Conservation (phyloP, 192 early-diverging fungal species). For the Coemansia sp. region DNA sequence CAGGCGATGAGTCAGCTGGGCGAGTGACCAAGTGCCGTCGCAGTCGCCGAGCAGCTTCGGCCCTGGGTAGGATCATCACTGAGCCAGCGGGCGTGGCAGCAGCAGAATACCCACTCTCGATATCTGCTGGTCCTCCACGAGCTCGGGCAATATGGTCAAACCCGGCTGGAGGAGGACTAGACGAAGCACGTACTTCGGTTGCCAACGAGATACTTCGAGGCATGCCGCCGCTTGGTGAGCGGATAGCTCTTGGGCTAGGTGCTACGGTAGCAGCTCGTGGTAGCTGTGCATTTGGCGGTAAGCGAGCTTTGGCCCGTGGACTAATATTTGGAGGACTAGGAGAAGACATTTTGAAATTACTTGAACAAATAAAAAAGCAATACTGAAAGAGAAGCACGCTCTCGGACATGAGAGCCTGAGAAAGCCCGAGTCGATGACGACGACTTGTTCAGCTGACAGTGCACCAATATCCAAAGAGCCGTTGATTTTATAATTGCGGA, state of each 20-base stretch:
- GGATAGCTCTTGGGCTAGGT: conserved; percentile 11
- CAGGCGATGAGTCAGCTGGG: conserved; percentile 36
- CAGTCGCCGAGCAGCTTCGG: conserved; percentile 66
- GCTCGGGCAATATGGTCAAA: not conserved
- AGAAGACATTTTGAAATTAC: conserved; percentile 10
- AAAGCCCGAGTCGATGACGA: not conserved
- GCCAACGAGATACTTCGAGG: conserved; percentile 29
- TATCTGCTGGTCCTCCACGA: conserved; percentile 14
- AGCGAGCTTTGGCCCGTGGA: conserved; percentile 1
- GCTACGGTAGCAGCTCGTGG: conserved; percentile 13
- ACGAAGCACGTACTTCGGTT: conserved; percentile 32
- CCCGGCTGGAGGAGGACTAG: conserved; percentile 22
- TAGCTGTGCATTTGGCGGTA: conserved; percentile 46
- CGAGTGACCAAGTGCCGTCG: conserved; percentile 72
- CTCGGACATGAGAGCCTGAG: not conserved
- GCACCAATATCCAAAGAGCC: not conserved
- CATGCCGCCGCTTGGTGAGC: conserved; percentile 16
- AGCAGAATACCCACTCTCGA: conserved; percentile 13
- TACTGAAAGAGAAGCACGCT: not conserved
- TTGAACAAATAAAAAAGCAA: not conserved
- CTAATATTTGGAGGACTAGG: conserved; percentile 11
- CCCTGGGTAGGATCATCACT: conserved; percentile 36
- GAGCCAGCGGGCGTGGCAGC: conserved; percentile 16
- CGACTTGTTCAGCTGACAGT: not conserved
- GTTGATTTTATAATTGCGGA: not conserved